Evolutionary conservation across 441 rosid genomes (phyloP).

Genomic region (Erodium trifolium): DNA sequence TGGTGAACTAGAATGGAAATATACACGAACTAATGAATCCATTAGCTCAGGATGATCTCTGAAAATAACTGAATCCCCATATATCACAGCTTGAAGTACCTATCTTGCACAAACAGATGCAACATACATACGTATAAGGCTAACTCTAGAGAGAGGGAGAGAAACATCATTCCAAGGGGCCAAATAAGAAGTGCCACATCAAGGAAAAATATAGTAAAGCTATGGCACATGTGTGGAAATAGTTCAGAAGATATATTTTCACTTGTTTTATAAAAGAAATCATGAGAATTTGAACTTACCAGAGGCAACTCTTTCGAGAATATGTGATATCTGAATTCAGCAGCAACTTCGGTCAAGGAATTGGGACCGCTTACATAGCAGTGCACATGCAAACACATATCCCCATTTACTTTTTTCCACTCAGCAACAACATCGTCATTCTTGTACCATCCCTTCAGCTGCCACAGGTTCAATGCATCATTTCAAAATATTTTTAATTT

Average conservation of each 20-base stretch:
- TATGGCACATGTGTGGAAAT: background rate
- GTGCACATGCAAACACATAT: constrained; percentile 55
- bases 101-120: constrained; percentile 20
- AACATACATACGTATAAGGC: background rate
- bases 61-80: constrained; percentile 64
- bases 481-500: no score
- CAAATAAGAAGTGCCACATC: background rate
- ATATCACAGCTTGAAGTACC: constrained; percentile 62
- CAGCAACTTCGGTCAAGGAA: constrained; percentile 57
- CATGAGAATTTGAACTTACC: constrained; percentile 31
- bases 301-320: constrained; percentile 85
- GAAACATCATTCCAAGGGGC: no score
- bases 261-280: background rate
- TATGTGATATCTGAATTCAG: constrained; percentile 77
- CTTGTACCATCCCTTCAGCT: constrained; percentile 76
- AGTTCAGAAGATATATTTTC: background rate
- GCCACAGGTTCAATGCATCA: constrained; percentile 6
- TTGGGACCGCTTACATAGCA: constrained; percentile 75
- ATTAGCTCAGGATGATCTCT: constrained; percentile 52
- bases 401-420: constrained; percentile 65
- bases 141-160: background rate
- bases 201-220: background rate
- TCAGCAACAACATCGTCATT: constrained; percentile 85
- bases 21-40: constrained; percentile 64
- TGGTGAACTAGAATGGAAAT: constrained; percentile 65